These are phyloP conservation scores for Rhipidocladum racemiflorum DNA, from an alignment of 176 grass and related monocot genomes.

Conservation along the genomic window DNA sequence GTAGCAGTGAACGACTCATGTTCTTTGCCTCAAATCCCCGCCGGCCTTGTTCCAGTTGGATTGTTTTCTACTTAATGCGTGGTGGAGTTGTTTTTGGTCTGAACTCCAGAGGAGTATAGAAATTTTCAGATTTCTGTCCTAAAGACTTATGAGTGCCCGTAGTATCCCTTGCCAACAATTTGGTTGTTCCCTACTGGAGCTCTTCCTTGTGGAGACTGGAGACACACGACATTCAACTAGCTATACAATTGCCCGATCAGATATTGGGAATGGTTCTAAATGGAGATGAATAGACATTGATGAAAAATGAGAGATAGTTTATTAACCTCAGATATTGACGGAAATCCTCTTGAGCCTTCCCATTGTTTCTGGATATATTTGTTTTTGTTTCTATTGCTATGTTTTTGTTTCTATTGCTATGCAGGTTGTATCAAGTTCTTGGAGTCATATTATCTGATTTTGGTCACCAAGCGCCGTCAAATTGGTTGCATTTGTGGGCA, in stretches of 20 bases:
- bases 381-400: no score
- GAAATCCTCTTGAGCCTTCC: background rate
- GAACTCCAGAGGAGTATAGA: background rate
- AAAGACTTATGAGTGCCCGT: background rate
- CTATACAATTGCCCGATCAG: background rate
- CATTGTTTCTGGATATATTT: background rate
- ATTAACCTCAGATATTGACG: background rate
- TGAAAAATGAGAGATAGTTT: background rate
- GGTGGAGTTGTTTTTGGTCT: background rate
- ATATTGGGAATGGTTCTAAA: background rate
- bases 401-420: constrained; percentile 9
- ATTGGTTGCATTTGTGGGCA: constrained; percentile 88
- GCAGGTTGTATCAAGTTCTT: constrained; percentile 93
- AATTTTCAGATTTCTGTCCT: background rate
- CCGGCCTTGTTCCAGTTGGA: background rate
- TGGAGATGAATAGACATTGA: background rate
- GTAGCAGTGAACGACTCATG: background rate
- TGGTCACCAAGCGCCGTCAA: constrained; percentile 87
- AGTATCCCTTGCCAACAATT: background rate
- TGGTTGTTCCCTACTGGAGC: background rate
- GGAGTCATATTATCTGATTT: constrained; percentile 94
- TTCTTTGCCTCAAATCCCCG: background rate
- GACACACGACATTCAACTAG: background rate
- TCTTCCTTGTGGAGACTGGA: background rate
- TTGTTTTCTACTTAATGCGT: background rate